Conservation (phyloP, 192 early-diverging fungal species). For the Radiomyces spectabilis region DNA sequence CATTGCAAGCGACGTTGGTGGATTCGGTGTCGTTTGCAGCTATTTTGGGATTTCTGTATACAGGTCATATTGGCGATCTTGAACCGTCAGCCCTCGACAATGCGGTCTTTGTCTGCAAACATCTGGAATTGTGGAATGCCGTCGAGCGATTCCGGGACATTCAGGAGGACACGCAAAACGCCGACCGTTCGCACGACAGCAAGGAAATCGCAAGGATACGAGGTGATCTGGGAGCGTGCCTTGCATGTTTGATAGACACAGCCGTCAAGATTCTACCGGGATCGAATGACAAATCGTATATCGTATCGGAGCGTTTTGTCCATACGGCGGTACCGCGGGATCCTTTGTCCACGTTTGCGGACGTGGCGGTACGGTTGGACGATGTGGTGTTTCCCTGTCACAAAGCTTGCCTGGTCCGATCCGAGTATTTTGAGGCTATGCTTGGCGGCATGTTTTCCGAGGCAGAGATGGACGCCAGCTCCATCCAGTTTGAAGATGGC, state of each 20-base stretch:
- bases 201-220: slow-evolving; percentile 19
- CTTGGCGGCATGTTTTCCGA: slow-evolving; percentile 33
- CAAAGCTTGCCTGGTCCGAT: slow-evolving; percentile 29
- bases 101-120: slow-evolving; percentile 19
- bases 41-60: slow-evolving; percentile 34
- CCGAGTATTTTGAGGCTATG: slow-evolving; percentile 37
- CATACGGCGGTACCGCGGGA: neutral
- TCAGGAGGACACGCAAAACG: neutral
- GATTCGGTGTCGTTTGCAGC: slow-evolving; percentile 28
- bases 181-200: neutral
- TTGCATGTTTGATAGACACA: slow-evolving; percentile 9
- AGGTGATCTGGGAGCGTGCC: slow-evolving; percentile 17
- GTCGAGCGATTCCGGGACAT: slow-evolving; percentile 2
- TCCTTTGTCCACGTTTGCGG: slow-evolving; percentile 11
- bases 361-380: slow-evolving; percentile 30
- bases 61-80: slow-evolving; percentile 24
- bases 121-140: slow-evolving; percentile 21
- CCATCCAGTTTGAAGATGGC: slow-evolving; percentile 2
- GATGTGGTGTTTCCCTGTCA: slow-evolving; percentile 33
- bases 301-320: neutral
- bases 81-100: slow-evolving; percentile 5
- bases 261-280: no score
- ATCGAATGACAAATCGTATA: neutral
- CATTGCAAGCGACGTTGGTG: slow-evolving; percentile 16
- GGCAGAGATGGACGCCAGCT: neutral